phyloP scores from a whole-genome alignment of 768 basidiomycete species.

The Calocybe cyanea region DNA sequence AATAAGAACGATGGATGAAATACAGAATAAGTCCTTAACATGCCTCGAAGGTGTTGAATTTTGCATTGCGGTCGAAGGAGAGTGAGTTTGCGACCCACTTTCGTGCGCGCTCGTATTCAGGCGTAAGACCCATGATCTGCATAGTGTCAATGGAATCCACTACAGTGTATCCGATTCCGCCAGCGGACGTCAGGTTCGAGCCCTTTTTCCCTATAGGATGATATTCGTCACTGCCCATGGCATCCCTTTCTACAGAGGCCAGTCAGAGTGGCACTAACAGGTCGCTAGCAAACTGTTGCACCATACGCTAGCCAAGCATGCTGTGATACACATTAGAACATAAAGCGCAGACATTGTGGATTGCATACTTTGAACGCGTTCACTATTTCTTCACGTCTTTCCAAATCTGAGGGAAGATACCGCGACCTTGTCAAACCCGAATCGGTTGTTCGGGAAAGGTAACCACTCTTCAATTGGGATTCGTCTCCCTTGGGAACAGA shows the following conservation, averaged over 20 bases:
- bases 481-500: neutral
- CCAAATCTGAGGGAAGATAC: slow-evolving; percentile 42
- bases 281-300: slow-evolving; percentile 1
- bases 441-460: neutral
- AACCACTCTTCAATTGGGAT: neutral
- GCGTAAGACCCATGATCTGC: slow-evolving; percentile 78
- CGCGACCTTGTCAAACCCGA: neutral
- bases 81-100: slow-evolving; percentile 72
- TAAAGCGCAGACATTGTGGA: neutral
- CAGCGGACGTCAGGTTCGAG: slow-evolving; percentile 70
- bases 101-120: slow-evolving; percentile 78
- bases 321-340: slow-evolving; percentile 33
- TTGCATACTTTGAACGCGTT: slow-evolving; percentile 71
- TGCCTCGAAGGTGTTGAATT: slow-evolving; percentile 90
- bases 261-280: neutral
- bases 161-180: slow-evolving; percentile 89
- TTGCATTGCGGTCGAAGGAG: slow-evolving; percentile 74
- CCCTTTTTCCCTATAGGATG: slow-evolving; percentile 78
- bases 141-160: slow-evolving; percentile 88
- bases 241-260: slow-evolving; percentile 65
- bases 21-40: slow-evolving; percentile 16
- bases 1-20: neutral
- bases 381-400: slow-evolving; percentile 68
- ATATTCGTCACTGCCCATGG: slow-evolving; percentile 92
- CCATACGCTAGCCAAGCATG: slow-evolving; percentile 89